These are phyloP conservation scores for Leishmania braziliensis DNA, from an alignment of 208 protist genomes.

Conservation along the genomic window DNA sequence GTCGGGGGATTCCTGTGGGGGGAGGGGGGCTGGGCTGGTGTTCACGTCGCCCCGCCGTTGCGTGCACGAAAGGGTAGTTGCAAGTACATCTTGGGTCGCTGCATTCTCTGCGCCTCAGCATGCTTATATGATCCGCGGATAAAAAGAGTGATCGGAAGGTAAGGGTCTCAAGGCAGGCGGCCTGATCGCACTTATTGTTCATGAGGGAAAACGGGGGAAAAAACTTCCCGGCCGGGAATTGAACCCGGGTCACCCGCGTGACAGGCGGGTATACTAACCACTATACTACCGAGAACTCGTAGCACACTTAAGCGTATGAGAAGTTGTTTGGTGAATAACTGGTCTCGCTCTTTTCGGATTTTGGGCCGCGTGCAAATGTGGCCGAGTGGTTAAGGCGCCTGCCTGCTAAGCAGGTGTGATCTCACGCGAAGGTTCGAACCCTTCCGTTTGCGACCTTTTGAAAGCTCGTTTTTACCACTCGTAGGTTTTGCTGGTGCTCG, in stretches of 20 bases:
- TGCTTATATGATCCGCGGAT: too few species aligned
- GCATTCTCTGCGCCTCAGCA: too few species aligned
- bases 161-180: too few species aligned
- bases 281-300: constrained; percentile 48
- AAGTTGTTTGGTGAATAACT: accelerated
- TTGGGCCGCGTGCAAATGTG: constrained; percentile 58
- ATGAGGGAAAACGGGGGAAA: neutral
- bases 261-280: constrained; percentile 55
- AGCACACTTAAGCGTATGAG: neutral
- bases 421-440: constrained; percentile 92
- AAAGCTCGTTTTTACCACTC: neutral
- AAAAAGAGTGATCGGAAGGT: too few species aligned
- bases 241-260: constrained; percentile 53
- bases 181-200: too few species aligned
- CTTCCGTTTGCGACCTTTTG: constrained; percentile 84
- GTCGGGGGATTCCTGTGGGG: too few species aligned
- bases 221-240: constrained; percentile 47
- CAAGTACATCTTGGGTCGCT: too few species aligned
- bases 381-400: constrained; percentile 91
- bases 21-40: too few species aligned
- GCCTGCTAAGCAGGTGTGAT: constrained; percentile 93
- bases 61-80: too few species aligned
- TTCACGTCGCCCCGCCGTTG: too few species aligned
- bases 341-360: too few species aligned
- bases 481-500: too few species aligned